A percentile compares a stretch with the other conserved stretches of the same genome.
These are phyloP conservation scores for Suillus fuscotomentosus DNA, from an alignment of 768 basidiomycete genomes.

Conservation along the genomic window DNA sequence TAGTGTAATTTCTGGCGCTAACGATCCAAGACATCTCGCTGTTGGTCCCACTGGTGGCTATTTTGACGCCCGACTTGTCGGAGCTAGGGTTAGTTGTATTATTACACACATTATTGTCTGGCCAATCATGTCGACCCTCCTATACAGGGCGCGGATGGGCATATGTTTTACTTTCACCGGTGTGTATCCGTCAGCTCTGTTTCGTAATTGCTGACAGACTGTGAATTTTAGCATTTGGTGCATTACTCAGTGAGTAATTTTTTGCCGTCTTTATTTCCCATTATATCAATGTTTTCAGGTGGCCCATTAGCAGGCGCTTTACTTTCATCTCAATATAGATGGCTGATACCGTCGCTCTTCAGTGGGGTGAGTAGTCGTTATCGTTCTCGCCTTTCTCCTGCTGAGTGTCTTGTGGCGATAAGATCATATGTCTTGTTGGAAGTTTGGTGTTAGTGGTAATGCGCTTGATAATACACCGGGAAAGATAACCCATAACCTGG, in stretches of 20 bases:
- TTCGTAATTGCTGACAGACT: too few relatives aligned
- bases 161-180: constrained; percentile 48
- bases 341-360: constrained; percentile 60
- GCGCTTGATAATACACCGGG: not conserved
- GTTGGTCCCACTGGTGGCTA: constrained; percentile 44
- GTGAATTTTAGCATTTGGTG: constrained; percentile 20
- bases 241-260: constrained; percentile 15
- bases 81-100: constrained; percentile 47
- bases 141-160: constrained; percentile 37
- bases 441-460: not conserved
- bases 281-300: constrained; percentile 38
- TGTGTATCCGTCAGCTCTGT: constrained; percentile 11
- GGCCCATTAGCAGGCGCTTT: constrained; percentile 59
- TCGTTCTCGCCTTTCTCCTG: not conserved
- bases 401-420: not conserved
- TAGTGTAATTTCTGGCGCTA: not conserved
- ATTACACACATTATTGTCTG: not conserved
- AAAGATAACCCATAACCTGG: not conserved
- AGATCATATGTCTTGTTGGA: not conserved
- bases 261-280: not conserved
- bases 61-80: constrained; percentile 41
- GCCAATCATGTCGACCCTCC: not conserved
- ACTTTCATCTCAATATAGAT: constrained; percentile 47
- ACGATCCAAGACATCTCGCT: constrained; percentile 32
- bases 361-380: constrained; percentile 34